These are phyloP conservation scores for Phytopythium ostracodes DNA, from an alignment of 352 stramenopile species.

Conservation along the genomic window DNA sequence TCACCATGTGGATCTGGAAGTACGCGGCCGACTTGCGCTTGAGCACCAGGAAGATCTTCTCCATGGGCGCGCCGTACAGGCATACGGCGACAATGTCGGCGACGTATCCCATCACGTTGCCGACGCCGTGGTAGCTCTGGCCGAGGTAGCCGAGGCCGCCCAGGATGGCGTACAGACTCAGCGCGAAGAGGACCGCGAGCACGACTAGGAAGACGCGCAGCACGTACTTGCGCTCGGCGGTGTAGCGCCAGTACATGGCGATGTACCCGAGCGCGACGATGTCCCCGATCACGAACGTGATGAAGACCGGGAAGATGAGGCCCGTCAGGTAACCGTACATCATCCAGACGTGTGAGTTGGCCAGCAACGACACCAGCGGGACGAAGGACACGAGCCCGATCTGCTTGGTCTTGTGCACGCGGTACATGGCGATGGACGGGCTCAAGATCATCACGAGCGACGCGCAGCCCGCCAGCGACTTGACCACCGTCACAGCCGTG, in stretches of 20 bases:
- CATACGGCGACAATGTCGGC: conserved; percentile 31
- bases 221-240: conserved; percentile 24
- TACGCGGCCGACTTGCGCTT: conserved; percentile 38
- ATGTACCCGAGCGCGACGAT: conserved; percentile 29
- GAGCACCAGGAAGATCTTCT: conserved; percentile 37
- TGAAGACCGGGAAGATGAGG: conserved; percentile 46
- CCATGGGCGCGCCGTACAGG: conserved; percentile 36
- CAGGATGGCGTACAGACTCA: conserved; percentile 38
- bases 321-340: conserved; percentile 38
- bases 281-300: conserved; percentile 34
- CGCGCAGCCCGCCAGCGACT: conserved; percentile 21
- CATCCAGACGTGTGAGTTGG: conserved; percentile 21
- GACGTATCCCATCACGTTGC: conserved; percentile 24
- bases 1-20: conserved; percentile 51
- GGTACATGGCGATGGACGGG: conserved; percentile 10
- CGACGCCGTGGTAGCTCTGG: conserved; percentile 20
- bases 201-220: conserved; percentile 18
- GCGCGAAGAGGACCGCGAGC: conserved; percentile 13
- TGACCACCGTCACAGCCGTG: conserved; percentile 20
- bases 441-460: conserved; percentile 17
- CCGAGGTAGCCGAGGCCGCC: conserved; percentile 26
- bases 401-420: conserved; percentile 14
- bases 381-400: conserved; percentile 13
- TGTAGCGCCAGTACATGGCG: conserved; percentile 31
- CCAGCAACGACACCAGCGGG: conserved; percentile 15